Base-by-base conservation (phyloP, 73 alveolate species). In the Symbiodinium natans region DNA sequence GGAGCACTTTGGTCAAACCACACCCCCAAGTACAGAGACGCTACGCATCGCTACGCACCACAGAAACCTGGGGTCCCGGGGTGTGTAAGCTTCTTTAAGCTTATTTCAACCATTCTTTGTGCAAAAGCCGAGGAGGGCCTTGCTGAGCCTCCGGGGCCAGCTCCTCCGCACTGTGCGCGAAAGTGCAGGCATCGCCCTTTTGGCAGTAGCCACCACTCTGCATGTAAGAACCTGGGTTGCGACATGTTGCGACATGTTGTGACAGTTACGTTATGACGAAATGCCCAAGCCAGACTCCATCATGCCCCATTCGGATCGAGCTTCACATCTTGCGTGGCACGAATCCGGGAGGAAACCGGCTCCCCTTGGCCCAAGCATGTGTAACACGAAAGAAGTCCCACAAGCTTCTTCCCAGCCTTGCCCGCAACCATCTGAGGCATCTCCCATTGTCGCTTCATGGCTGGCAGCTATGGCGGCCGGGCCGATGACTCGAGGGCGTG, bases 311-410 rank as follows among this genome's bases (percentile, higher is more conserved):
- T n/a, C n/a, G n/a, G 0, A 82, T 73, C 94, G 25, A 42, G 94
- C 15, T 15, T 68, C 94, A 87, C 94, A 87, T 87, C 94, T 87
- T 87, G 8, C 94, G 94, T 21, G 94, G 94, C 63, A 87, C 84
- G 46, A 87, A 87, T 15, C 83, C 83, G 23, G 83, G 94, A 10
- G 84, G 94, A 39, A 87, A 87, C 41, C 94, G 83, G 52, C 54
- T 52, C 77, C 27, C 83, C 31, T 54, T 82, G 38, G 63, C 89
- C 38, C n/a, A 34, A 40, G 10, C 10, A n/a, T n/a, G n/a, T n/a
- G n/a, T n/a, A 29, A 63, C 19, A 23, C 29, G 39, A 63, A 25
- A 25, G 31, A 63, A 63, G 40, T 19, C 38, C 1, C 0, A 9
- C 80, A 63, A 17, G 29, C 33, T 63, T 1, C 33, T 31, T 36